Percentiles rank a stretch among this genome's conserved stretches.
Conservation (phyloP, 768 basidiomycete genomes). For the Candolleomyces aberdarensis region DNA sequence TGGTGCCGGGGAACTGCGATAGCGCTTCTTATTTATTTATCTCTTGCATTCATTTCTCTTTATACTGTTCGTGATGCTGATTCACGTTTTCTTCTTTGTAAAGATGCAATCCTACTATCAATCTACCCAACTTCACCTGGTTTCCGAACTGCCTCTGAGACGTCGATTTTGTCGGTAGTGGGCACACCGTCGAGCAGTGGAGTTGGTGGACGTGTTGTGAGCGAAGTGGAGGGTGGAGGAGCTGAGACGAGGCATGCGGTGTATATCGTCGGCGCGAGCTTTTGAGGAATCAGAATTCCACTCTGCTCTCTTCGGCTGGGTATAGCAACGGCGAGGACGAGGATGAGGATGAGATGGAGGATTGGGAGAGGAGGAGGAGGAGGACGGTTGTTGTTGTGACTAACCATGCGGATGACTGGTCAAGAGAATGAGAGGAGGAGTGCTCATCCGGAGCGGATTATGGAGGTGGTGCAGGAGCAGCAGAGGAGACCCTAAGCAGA, state of each 20-base stretch:
- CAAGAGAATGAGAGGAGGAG: not conserved
- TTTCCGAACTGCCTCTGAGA: not conserved
- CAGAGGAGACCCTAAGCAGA: not conserved
- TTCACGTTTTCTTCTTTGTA: too few relatives aligned
- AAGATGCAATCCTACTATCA: too few relatives aligned
- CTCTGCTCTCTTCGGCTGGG: too few relatives aligned
- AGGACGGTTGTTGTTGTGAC: conserved; percentile 1
- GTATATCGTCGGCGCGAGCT: conserved; percentile 7
- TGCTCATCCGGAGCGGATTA: not conserved
- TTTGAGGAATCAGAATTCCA: not conserved
- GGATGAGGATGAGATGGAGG: not conserved
- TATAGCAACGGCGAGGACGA: not conserved
- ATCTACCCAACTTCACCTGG: too few relatives aligned
- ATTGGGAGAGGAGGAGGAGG: conserved; percentile 1
- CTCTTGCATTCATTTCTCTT: not conserved
- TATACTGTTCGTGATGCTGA: too few relatives aligned
- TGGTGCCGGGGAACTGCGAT: too few relatives aligned
- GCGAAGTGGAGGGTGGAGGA: too few relatives aligned
- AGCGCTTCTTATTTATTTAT: not conserved
- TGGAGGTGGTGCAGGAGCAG: not conserved
- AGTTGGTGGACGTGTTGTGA: not conserved
- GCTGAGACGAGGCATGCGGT: conserved; percentile 1
- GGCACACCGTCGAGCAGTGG: not conserved
- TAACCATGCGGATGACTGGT: not conserved
- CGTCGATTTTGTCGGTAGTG: not conserved